Evolutionary conservation across 805 yeast genomes (phyloP), one percentile per base, ranked within the genome.

Genomic region (Yamadazyma philogaea): DNA sequence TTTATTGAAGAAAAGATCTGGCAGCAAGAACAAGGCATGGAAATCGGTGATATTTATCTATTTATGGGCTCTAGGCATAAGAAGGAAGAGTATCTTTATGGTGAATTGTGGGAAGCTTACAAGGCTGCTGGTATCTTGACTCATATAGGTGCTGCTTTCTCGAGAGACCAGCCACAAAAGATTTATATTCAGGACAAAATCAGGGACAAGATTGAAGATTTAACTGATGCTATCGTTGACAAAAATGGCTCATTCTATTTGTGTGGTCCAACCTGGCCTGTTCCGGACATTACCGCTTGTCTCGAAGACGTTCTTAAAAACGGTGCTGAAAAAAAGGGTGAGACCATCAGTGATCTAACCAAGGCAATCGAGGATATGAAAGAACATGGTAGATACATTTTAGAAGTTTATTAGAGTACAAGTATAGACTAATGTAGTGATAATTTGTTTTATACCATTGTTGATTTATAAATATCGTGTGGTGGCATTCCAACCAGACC

Each of bases 241-340:
- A 76, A 89, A 68, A 70, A 82, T 44, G 98, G 98, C 44, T 82
- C 89, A 19, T 91, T 91, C 78, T 91, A 91, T 70, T 75, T 91
- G 61, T 91, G 98, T 80, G 98, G 98, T 49, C 98, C 98, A 33
- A 91, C 97, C 2, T 91, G 98, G 98, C 98, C 98, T 26, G 97
- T 91, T 58, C 96, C 98, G 8, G 96, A 90, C 63, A 86, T 91
- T 55, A 86, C 96, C 40, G 84, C 83, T 34, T 95, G 96, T 55
- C 72, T 91, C 53, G 84, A 84, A 57, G 96, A 87, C 50, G 84
- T 91, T 53, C 75, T 89, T 39, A 64, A 65, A 18, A 75, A 77
- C 35, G 96, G 87, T 50, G 95, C 96, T 19, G 72, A 69, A 40
- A 72, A 70, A 50, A 75, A 71, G 42, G 95, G 93, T 43, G 57